These are phyloP conservation scores for Hypoxylon rubiginosum DNA, from an alignment of 2,329 filamentous ascomycete species.

Conservation along the genomic window DNA sequence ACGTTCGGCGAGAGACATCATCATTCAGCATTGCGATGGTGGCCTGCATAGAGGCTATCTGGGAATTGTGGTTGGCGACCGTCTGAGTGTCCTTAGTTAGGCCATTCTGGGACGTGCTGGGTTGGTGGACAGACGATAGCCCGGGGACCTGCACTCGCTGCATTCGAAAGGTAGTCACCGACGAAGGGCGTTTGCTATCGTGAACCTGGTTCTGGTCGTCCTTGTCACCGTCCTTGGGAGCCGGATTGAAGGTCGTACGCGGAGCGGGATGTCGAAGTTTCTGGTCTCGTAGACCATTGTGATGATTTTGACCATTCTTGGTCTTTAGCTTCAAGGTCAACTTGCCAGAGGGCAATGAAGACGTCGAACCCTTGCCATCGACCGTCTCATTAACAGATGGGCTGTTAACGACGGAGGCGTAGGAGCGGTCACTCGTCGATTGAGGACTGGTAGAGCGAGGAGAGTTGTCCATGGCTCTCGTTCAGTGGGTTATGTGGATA, in stretches of 20 bases:
- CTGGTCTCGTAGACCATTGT: not conserved
- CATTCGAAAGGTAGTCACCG: slow-evolving; percentile 7
- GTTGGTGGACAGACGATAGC: not conserved
- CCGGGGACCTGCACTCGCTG: slow-evolving; percentile 2
- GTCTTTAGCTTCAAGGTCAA: not conserved
- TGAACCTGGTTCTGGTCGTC: not conserved
- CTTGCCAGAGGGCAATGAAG: not conserved
- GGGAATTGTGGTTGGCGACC: not conserved
- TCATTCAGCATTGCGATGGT: slow-evolving; percentile 7
- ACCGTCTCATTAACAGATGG: not conserved
- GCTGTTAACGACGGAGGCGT: not conserved
- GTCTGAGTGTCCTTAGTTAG: not conserved
- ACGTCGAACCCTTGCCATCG: not conserved
- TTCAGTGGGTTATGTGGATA: not conserved
- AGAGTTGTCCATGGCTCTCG: not conserved
- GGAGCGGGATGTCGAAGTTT: not conserved
- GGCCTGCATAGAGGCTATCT: slow-evolving; percentile 16
- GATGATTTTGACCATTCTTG: not conserved
- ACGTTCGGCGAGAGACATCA: slow-evolving; percentile 14
- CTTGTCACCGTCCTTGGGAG: not conserved
- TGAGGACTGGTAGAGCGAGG: not conserved
- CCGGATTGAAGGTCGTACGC: not conserved
- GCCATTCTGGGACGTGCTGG: not conserved
- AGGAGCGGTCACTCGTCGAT: not conserved
- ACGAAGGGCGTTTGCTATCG: not conserved